Conservation (phyloP, 805 yeast genomes). For the Suhomyces kilbournensis region DNA sequence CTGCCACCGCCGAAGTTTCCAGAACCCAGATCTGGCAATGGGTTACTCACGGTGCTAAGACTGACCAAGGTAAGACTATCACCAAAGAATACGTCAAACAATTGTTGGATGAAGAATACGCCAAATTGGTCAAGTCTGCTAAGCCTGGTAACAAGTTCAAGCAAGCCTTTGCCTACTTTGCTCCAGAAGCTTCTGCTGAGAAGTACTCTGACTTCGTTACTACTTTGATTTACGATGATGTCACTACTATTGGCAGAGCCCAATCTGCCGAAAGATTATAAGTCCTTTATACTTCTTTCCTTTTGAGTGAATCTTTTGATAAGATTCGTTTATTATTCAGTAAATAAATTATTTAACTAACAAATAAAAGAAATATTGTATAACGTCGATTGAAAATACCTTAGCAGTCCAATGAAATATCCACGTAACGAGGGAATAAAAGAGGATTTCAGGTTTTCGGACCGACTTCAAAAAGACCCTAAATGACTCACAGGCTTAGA, state of each 20-base stretch:
- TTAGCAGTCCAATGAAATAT: too few species aligned
- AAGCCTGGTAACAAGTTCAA: slow-evolving; percentile 63
- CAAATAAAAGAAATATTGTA: neutral
- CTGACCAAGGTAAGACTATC: slow-evolving; percentile 56
- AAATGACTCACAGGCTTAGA: neutral
- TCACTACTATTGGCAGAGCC: slow-evolving; percentile 52
- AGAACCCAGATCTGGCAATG: slow-evolving; percentile 81
- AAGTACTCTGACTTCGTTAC: slow-evolving; percentile 77
- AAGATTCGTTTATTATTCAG: neutral
- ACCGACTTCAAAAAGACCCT: neutral
- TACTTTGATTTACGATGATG: slow-evolving; percentile 70
- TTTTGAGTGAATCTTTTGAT: neutral
- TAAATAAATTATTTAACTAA: neutral
- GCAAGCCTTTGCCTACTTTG: slow-evolving; percentile 66
- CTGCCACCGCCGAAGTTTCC: slow-evolving; percentile 86
- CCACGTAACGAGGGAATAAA: too few species aligned
- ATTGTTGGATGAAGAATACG: slow-evolving; percentile 61
- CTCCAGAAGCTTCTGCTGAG: slow-evolving; percentile 69
- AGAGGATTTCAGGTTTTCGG: neutral
- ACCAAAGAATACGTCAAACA: slow-evolving; percentile 58
- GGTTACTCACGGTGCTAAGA: slow-evolving; percentile 67
- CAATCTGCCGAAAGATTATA: slow-evolving; percentile 40
- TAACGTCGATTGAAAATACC: too few species aligned
- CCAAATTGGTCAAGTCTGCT: slow-evolving; percentile 46
- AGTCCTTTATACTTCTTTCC: slow-evolving; percentile 3